phyloP scores from a whole-genome alignment of 148 eudicot genomes.

The Vaccinium corymbosum region DNA sequence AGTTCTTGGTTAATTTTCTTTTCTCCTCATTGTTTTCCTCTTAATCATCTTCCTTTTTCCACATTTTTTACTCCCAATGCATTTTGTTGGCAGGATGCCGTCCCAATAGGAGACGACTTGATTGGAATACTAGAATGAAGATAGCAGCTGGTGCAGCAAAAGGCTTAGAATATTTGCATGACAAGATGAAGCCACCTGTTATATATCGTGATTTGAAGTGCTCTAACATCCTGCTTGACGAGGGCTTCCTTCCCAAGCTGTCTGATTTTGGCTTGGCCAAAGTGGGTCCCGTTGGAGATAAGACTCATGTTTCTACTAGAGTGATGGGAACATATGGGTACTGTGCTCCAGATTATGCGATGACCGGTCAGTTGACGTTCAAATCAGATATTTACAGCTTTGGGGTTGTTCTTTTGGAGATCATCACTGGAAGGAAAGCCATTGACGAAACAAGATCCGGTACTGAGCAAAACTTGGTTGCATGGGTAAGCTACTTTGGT shows the following conservation, averaged over 20 bases:
- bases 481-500: conserved; percentile 56
- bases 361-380: conserved; percentile 88
- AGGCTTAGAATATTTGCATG: conserved; percentile 82
- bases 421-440: conserved; percentile 77
- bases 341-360: conserved; percentile 87
- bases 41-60: neutral
- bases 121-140: conserved; percentile 83
- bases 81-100: conserved; percentile 27
- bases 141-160: conserved; percentile 94
- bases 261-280: conserved; percentile 90
- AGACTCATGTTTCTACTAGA: conserved; percentile 82
- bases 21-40: neutral
- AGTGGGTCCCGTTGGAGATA: conserved; percentile 75
- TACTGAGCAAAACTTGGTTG: conserved; percentile 63
- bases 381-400: conserved; percentile 85
- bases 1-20: neutral
- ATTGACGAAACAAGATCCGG: conserved; percentile 35
- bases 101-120: conserved; percentile 41
- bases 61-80: neutral
- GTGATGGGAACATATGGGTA: conserved; percentile 91
- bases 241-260: conserved; percentile 60
- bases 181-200: conserved; percentile 66
- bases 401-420: conserved; percentile 78
- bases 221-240: conserved; percentile 79
- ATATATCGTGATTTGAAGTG: conserved; percentile 89